Base-by-base conservation (phyloP, 2,329 filamentous ascomycete species). In the Fusarium nodosum region DNA sequence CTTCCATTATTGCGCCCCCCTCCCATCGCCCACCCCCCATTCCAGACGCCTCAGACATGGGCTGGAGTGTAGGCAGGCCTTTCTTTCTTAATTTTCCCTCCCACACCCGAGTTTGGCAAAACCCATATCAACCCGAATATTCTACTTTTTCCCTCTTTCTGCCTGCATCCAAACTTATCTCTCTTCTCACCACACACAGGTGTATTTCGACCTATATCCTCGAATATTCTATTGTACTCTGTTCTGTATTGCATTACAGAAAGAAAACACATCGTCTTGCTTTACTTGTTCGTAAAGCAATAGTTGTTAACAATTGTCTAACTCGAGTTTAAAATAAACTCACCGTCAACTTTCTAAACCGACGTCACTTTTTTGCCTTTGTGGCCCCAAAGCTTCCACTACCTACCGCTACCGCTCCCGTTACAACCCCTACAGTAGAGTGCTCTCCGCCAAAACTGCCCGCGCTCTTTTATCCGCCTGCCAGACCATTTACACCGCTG, bases 31-130 rank as follows among this genome's bases (percentile, higher is more conserved):
- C 69, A 58, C 58, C 64, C 66, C 69, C 71, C 69, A 72, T 74
- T 75, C 67, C 65, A 72, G 56, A 64, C 67, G 57, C 50, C 45
- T 62, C 60, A 62, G 60, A 62, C 60, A 62, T 52, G 48, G 48
- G 34, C 48, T 52, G 48, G 48, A 52, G 48, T 52, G 48, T 60
- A 48, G 50, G 60, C 63, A 66, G 46, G 48, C 50, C 52, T 69
- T 67, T 63, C 64, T 64, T 65, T 70, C 66, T 70, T 60, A 72
- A 66, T 61, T 69, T 60, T 74, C 42, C 67, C 71, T 74, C 72
- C 71, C 73, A 75, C 73, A 75, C 71, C 72, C 72, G 72, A 73
- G 54, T 73, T 71, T 74, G 71, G 68, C 72, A 74, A 74, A 74
- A 45, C 56, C 69, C 69, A 71, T 74, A 73, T 75, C 72, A 75